phyloP scores from a whole-genome alignment of 2,329 filamentous ascomycete species.

The Myrmaecium sp. region DNA sequence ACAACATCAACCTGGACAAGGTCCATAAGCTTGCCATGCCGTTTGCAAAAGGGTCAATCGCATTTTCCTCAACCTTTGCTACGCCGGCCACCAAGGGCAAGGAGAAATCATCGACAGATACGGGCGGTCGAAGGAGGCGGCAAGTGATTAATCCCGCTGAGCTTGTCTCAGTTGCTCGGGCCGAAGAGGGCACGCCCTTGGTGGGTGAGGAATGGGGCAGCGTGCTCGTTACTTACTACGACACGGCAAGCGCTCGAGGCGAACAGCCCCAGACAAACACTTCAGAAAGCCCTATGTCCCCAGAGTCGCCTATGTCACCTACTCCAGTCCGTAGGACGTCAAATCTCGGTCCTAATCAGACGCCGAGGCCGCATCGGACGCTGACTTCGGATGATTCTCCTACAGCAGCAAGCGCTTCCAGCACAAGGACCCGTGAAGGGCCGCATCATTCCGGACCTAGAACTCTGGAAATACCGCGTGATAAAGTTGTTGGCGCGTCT shows the following conservation, averaged over 20 bases:
- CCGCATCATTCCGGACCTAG: too few species aligned
- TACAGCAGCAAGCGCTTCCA: slow-evolving; percentile 21
- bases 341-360: slow-evolving; percentile 29
- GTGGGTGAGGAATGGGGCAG: slow-evolving; percentile 67
- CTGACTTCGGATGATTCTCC: slow-evolving; percentile 27
- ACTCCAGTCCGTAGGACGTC: slow-evolving; percentile 58
- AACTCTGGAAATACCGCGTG: too few species aligned
- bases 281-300: slow-evolving; percentile 16
- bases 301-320: slow-evolving; percentile 45
- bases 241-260: slow-evolving; percentile 19
- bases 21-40: slow-evolving; percentile 70
- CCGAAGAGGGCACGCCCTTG: slow-evolving; percentile 22
- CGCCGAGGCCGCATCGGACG: slow-evolving; percentile 32
- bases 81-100: slow-evolving; percentile 49
- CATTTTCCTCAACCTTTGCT: slow-evolving; percentile 31
- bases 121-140: too few species aligned
- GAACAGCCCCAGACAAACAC: slow-evolving; percentile 7
- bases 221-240: slow-evolving; percentile 67
- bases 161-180: slow-evolving; percentile 55
- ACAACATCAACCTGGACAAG: slow-evolving; percentile 53
- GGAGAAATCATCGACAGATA: slow-evolving; percentile 49
- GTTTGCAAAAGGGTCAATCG: slow-evolving; percentile 63
- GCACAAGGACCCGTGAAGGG: too few species aligned
- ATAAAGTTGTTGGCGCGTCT: too few species aligned
- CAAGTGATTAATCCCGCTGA: slow-evolving; percentile 45